phyloP scores from a whole-genome alignment of 1,284 basidiomycete genomes.

The Rhodotorula glutinis region DNA sequence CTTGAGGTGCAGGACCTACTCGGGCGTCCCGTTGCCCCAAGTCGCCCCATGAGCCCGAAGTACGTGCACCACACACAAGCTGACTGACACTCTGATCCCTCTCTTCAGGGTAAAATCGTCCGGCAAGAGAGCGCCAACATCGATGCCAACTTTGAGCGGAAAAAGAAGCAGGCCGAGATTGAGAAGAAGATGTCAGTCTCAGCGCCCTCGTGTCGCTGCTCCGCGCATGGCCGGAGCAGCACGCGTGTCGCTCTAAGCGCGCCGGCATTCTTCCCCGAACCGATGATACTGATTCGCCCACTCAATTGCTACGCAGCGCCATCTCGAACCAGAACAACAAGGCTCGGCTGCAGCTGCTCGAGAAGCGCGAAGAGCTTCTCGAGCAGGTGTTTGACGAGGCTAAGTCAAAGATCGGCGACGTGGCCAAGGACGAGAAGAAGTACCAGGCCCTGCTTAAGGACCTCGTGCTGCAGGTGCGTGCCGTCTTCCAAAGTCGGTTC shows the following conservation, averaged over 20 bases:
- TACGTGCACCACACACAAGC: too few relatives aligned
- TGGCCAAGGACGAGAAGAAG: conserved; percentile 66
- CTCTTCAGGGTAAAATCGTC: conserved; percentile 81
- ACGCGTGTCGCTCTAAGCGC: too few relatives aligned
- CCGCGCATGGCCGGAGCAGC: not conserved
- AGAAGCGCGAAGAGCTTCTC: conserved; percentile 86
- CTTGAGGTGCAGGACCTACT: not conserved
- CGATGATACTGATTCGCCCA: too few relatives aligned
- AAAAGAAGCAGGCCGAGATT: conserved; percentile 83
- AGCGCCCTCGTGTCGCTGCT: not conserved
- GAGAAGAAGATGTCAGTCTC: conserved; percentile 84
- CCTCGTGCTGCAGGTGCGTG: conserved; percentile 70
- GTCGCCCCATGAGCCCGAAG: too few relatives aligned
- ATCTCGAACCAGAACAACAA: conserved; percentile 96
- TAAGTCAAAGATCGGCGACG: conserved; percentile 61
- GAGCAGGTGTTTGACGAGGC: conserved; percentile 82
- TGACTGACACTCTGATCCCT: not conserved
- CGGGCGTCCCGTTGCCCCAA: too few relatives aligned
- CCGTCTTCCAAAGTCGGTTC: not conserved
- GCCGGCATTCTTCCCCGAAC: too few relatives aligned
- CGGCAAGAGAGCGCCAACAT: conserved; percentile 90
- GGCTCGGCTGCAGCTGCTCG: conserved; percentile 84
- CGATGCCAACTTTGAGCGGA: conserved; percentile 89
- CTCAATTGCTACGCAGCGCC: conserved; percentile 57
- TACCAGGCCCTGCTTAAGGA: conserved; percentile 76